Evolutionary conservation across 495 filamentous ascomycete genomes (phyloP).

Genomic region (Chlorociboria aeruginascens): DNA sequence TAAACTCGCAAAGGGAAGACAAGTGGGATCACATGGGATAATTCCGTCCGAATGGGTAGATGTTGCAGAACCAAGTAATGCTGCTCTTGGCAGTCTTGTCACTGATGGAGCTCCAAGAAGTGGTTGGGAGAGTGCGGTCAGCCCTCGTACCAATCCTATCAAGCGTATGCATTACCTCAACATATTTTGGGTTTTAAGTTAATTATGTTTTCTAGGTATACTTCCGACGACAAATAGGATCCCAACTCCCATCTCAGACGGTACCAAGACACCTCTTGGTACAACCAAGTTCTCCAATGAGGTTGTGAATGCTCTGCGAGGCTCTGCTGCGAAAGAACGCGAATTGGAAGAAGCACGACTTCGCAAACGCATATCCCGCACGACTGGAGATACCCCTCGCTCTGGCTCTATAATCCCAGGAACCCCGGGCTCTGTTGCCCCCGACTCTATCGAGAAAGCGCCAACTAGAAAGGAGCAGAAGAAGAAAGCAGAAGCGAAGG

Average conservation of each 20-base stretch:
- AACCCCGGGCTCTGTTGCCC: slow-evolving; percentile 35
- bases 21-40: slow-evolving; percentile 57
- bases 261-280: slow-evolving; percentile 8
- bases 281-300: slow-evolving; percentile 19
- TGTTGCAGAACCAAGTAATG: slow-evolving; percentile 37
- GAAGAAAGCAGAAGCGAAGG: slow-evolving; percentile 38
- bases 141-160: slow-evolving; percentile 21
- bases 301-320: slow-evolving; percentile 26
- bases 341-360: slow-evolving; percentile 36
- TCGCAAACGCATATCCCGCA: slow-evolving; percentile 34
- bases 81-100: slow-evolving; percentile 23
- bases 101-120: slow-evolving; percentile 16
- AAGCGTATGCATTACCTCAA: slow-evolving; percentile 18
- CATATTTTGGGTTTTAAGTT: slow-evolving; percentile 1
- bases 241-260: slow-evolving; percentile 18
- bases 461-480: slow-evolving; percentile 48
- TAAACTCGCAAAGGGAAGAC: slow-evolving; percentile 49
- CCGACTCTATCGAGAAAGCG: slow-evolving; percentile 31
- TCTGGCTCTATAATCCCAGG: slow-evolving; percentile 34
- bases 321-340: slow-evolving; percentile 28
- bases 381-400: slow-evolving; percentile 26
- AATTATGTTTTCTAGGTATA: slow-evolving; percentile 9
- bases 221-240: slow-evolving; percentile 13
- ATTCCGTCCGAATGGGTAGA: slow-evolving; percentile 60
- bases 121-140: slow-evolving; percentile 24